Percentiles rank a stretch among this genome's conserved stretches.
These are phyloP conservation scores for Petunia axillaris DNA, from an alignment of 257 asterid species.

Conservation along the genomic window DNA sequence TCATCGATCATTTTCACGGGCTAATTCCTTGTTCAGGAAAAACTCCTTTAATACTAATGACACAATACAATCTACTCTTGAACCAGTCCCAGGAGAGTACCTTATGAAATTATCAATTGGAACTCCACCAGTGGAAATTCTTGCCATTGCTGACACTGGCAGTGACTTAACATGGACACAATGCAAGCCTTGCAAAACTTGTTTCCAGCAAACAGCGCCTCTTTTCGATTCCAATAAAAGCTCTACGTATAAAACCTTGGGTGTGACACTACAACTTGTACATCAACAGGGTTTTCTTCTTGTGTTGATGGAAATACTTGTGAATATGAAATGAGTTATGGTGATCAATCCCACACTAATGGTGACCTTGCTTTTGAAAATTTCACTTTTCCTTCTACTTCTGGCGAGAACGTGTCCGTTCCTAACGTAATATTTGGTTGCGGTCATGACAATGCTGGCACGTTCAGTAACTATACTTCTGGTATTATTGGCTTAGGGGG, in stretches of 20 bases:
- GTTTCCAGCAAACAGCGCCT: slow-evolving; percentile 38
- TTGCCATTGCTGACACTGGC: slow-evolving; percentile 50
- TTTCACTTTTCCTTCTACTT: slow-evolving; percentile 20
- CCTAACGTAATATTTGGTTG: slow-evolving; percentile 27
- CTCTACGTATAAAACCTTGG: slow-evolving; percentile 24
- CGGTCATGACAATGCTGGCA: slow-evolving; percentile 27
- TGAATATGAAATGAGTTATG: slow-evolving; percentile 30
- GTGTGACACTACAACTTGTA: slow-evolving; percentile 26
- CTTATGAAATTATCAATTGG: slow-evolving; percentile 43
- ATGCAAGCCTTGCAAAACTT: slow-evolving; percentile 45
- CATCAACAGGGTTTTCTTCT: background rate
- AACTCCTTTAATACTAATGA: background rate
- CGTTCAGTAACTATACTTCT: background rate
- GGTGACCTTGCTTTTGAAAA: slow-evolving; percentile 24
- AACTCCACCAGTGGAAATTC: slow-evolving; percentile 40
- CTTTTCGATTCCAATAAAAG: slow-evolving; percentile 37
- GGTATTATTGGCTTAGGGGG: slow-evolving; percentile 35
- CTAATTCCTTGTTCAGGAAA: slow-evolving; percentile 25
- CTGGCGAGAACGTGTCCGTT: background rate
- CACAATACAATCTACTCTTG: slow-evolving; percentile 23
- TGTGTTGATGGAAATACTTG: slow-evolving; percentile 24
- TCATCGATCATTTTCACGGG: slow-evolving; percentile 51
- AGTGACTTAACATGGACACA: slow-evolving; percentile 53
- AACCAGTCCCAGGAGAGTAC: slow-evolving; percentile 31
- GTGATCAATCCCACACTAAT: slow-evolving; percentile 22